Conservation (phyloP, 2,329 filamentous ascomycete genomes). For the Fonsecaea pugnacius region DNA sequence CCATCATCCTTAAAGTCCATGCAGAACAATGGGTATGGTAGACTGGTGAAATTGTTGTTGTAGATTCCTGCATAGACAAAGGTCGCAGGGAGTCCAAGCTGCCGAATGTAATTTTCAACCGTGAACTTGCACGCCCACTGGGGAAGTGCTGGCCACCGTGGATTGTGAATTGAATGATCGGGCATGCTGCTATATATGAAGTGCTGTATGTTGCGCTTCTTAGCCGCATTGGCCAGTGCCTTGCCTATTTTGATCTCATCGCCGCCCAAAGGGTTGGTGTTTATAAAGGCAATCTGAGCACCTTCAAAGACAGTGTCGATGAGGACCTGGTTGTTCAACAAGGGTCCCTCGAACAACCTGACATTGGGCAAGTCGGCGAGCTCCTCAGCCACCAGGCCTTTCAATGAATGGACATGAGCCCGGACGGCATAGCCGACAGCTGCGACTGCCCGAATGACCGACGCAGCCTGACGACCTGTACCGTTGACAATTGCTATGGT, state of each 20-base stretch:
- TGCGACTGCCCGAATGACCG: constrained; percentile 88
- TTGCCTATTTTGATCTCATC: constrained; percentile 90
- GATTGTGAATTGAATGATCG: constrained; percentile 80
- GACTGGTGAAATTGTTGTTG: constrained; percentile 97
- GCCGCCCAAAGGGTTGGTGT: constrained; percentile 89
- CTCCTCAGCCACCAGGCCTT: constrained; percentile 86
- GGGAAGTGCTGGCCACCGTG: constrained; percentile 78
- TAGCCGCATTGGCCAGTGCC: constrained; percentile 85
- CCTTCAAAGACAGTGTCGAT: constrained; percentile 80
- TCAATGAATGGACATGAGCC: constrained; percentile 84
- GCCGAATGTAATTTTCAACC: constrained; percentile 86
- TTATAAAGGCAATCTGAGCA: constrained; percentile 90
- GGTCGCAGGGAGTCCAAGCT: constrained; percentile 80
- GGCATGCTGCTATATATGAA: constrained; percentile 98
- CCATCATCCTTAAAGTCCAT: constrained; percentile 86
- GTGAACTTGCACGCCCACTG: constrained; percentile 92
- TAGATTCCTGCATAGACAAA: constrained; percentile 98
- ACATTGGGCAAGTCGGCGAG: constrained; percentile 82
- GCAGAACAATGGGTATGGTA: constrained; percentile 91
- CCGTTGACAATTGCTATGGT: constrained; percentile 95
- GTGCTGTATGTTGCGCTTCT: constrained; percentile 77
- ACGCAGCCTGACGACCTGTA: constrained; percentile 92
- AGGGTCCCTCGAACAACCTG: constrained; percentile 67
- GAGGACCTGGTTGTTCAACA: constrained; percentile 72
- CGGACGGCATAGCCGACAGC: constrained; percentile 92